Base-by-base conservation (phyloP, 2,329 filamentous ascomycete genomes). In the Aspergillus terreus region DNA sequence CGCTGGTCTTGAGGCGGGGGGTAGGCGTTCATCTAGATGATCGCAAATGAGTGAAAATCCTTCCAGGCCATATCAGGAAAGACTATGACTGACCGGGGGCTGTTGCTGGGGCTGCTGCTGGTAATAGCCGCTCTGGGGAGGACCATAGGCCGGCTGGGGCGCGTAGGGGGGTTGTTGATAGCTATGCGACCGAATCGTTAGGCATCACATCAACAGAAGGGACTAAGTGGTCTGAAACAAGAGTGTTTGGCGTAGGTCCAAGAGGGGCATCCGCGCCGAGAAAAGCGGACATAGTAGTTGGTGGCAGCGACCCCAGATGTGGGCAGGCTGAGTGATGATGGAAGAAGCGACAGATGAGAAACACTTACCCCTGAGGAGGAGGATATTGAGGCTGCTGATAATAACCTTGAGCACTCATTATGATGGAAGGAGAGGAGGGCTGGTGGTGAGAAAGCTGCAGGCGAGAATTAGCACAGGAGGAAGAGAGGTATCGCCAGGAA, bases 301-400 rank as follows among this genome's bases (percentile, higher is more conserved):
- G 3, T 30, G 27, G 27, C 27, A 30, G 27, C 27, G 7, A 9
- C 27, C 27, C 9, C 27, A 30, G 27, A 30, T 30, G 7, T 7
- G 27, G 27, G 7, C 6, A 30, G 3, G 7, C 27, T 30, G 27
- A 7, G 27, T 30, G 27, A 30, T 11, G 27, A 23, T 23, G 23
- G 23, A 23, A 23, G 7, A 11, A 11, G 27, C 10, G 27, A 30
- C 10, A 10, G 27, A 30, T 30, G 27, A 30, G 10, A 30, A 10
- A 64, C 23, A 23, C 69, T 58, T 68, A 75, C 61, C 66, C 61
- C 58, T 70, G 73, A 49, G 70, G 66, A 50, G 68, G 71, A 47
- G 64, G 66, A 50, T 68, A 70, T 47, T 64, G 66, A 6, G 55
- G 53, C 27, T 30, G 27, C 56, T 53, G 55, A 30, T 64, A 63